Evolutionary conservation across 2,329 filamentous ascomycete species (phyloP).

Genomic region (Aspergillus hortae): DNA sequence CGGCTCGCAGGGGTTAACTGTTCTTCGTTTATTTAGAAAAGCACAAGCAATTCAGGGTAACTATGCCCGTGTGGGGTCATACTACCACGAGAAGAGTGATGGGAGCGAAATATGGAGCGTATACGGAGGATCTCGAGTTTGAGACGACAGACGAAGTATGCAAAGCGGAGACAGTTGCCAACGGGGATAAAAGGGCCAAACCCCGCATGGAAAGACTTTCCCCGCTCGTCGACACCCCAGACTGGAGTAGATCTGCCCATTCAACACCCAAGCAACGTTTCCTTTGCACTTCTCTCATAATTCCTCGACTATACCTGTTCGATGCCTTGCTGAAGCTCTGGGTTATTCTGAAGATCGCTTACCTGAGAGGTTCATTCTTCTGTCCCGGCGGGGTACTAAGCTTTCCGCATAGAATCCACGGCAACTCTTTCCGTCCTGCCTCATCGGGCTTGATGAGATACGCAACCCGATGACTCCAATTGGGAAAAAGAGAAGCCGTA

Average conservation of each 20-base stretch:
- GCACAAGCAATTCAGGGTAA: neutral
- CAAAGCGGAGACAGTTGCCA: constrained; percentile 4
- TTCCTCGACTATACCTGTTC: too few relatives aligned
- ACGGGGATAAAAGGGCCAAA: too few relatives aligned
- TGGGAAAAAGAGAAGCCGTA: constrained; percentile 14
- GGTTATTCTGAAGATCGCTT: too few relatives aligned
- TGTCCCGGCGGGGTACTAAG: neutral
- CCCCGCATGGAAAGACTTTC: constrained; percentile 4
- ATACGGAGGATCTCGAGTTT: neutral
- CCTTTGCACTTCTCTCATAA: too few relatives aligned
- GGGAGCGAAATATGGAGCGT: too few relatives aligned
- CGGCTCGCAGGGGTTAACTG: too few relatives aligned
- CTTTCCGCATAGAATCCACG: neutral
- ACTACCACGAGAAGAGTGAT: too few relatives aligned
- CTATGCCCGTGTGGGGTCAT: neutral
- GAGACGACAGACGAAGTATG: neutral
- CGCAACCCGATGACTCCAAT: constrained; percentile 10
- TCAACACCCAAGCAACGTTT: too few relatives aligned
- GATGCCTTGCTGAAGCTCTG: too few relatives aligned
- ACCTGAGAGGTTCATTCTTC: neutral
- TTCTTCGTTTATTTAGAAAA: too few relatives aligned
- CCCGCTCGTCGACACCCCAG: neutral
- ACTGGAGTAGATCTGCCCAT: too few relatives aligned
- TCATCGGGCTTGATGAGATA: neutral
- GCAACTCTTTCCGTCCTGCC: constrained; percentile 19